A percentile compares a stretch with the other conserved stretches of the same genome.
These are phyloP conservation scores for Sporothrix dimorphospora DNA, from an alignment of 2,329 filamentous ascomycete genomes.

Conservation along the genomic window DNA sequence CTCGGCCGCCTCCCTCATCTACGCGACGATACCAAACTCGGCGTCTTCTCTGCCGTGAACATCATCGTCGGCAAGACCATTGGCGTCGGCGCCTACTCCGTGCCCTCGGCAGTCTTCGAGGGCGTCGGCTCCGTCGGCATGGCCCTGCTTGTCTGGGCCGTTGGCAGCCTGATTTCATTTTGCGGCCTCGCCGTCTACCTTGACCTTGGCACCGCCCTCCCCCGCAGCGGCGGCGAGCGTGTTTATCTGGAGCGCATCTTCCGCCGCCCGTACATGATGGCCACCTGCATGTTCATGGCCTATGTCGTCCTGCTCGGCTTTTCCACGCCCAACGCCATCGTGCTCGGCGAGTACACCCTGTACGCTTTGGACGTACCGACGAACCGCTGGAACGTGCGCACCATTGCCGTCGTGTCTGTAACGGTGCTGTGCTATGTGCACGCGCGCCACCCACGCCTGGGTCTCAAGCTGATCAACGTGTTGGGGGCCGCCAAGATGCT, in stretches of 20 bases:
- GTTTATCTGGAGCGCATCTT: constrained; percentile 59
- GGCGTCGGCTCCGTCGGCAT: constrained; percentile 59
- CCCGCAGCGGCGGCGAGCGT: constrained; percentile 54
- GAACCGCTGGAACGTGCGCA: constrained; percentile 54
- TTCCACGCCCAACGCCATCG: constrained; percentile 56
- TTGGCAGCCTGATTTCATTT: constrained; percentile 51
- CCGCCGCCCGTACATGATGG: constrained; percentile 53
- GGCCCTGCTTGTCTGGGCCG: constrained; percentile 57
- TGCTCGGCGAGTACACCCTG: constrained; percentile 56
- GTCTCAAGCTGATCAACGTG: constrained; percentile 52
- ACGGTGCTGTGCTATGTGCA: constrained; percentile 53
- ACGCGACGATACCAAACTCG: constrained; percentile 38
- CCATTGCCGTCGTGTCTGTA: constrained; percentile 51
- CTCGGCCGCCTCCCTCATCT: not conserved
- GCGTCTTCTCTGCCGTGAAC: constrained; percentile 44
- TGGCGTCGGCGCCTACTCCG: constrained; percentile 55
- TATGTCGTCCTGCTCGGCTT: constrained; percentile 56
- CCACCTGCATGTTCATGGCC: constrained; percentile 57
- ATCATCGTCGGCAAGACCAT: constrained; percentile 46
- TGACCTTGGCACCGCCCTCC: constrained; percentile 50
- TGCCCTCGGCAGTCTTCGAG: constrained; percentile 59
- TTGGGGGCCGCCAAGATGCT: constrained; percentile 55
- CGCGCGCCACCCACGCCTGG: constrained; percentile 49
- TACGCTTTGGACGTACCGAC: constrained; percentile 47
- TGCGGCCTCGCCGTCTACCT: constrained; percentile 52